A percentile compares a stretch with the other conserved stretches of the same genome.
Evolutionary conservation across 2,329 filamentous ascomycete species (phyloP).

Genomic region (Calonectria honghensis): DNA sequence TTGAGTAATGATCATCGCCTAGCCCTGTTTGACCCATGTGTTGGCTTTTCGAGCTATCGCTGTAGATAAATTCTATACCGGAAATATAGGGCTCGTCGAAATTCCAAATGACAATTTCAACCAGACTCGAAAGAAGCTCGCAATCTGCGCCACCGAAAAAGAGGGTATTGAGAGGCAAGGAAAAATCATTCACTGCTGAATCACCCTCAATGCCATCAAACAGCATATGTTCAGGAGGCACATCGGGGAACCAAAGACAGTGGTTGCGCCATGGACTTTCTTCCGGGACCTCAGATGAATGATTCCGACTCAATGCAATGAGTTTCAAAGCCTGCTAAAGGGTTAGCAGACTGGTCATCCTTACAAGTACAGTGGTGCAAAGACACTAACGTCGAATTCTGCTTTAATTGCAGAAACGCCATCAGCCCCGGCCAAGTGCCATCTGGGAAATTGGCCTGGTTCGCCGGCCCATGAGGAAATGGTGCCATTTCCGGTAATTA

Average conservation of each 20-base stretch:
- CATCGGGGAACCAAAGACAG: slow-evolving; percentile 42
- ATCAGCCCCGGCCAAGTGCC: slow-evolving; percentile 30
- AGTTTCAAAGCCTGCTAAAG: slow-evolving; percentile 41
- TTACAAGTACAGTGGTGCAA: no score
- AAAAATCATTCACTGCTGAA: neutral
- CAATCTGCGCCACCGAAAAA: slow-evolving; percentile 41
- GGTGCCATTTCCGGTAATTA: slow-evolving; percentile 32
- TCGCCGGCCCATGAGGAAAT: slow-evolving; percentile 38
- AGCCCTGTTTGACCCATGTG: slow-evolving; percentile 31
- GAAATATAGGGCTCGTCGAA: slow-evolving; percentile 30
- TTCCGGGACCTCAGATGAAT: neutral
- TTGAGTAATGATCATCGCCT: neutral
- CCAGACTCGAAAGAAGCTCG: neutral
- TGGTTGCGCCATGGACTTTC: slow-evolving; percentile 14
- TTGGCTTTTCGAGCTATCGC: slow-evolving; percentile 19
- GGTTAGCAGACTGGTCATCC: neutral
- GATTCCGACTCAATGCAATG: slow-evolving; percentile 40
- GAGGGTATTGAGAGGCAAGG: slow-evolving; percentile 20
- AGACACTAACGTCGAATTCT: slow-evolving; percentile 43
- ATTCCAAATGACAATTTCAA: slow-evolving; percentile 38
- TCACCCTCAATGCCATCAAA: slow-evolving; percentile 33
- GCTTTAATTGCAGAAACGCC: slow-evolving; percentile 39
- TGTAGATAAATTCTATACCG: slow-evolving; percentile 43
- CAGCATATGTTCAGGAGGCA: slow-evolving; percentile 26
- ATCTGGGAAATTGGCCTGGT: slow-evolving; percentile 34